A percentile compares a stretch with the other conserved stretches of the same genome.
phyloP scores from a whole-genome alignment of 164 flowering plant species.

The Liquidambar formosana region DNA sequence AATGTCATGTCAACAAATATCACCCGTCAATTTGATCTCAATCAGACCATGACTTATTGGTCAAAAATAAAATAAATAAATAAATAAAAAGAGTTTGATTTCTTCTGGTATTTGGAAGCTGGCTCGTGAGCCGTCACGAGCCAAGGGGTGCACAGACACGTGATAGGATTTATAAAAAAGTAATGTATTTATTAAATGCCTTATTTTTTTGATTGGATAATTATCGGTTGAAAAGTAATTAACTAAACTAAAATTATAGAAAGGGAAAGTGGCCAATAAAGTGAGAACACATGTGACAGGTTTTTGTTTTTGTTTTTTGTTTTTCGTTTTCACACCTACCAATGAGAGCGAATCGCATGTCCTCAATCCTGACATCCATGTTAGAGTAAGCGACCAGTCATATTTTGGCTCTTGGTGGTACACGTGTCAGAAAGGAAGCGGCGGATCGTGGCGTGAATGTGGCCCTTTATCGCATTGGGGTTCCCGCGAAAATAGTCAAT shows the following conservation, averaged over 20 bases:
- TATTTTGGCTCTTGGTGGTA: background rate
- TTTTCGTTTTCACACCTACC: background rate
- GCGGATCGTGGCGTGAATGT: constrained; percentile 17
- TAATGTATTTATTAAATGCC: too few species aligned
- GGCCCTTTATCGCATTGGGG: constrained; percentile 12
- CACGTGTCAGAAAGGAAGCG: constrained; percentile 20
- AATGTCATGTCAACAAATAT: too few species aligned
- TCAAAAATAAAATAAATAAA: too few species aligned
- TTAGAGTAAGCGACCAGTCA: background rate
- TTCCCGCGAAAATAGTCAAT: background rate
- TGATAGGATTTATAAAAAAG: constrained; percentile 10
- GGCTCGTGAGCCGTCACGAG: constrained; percentile 19
- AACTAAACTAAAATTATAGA: too few species aligned
- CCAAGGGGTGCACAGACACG: constrained; percentile 7
- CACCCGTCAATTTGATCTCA: too few species aligned
- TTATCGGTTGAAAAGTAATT: too few species aligned
- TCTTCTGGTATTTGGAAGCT: background rate
- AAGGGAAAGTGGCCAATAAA: background rate
- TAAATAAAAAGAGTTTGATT: too few species aligned
- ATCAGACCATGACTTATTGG: too few species aligned
- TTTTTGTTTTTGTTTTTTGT: background rate
- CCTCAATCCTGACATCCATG: background rate
- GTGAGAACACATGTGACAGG: background rate
- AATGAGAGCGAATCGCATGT: constrained; percentile 1
- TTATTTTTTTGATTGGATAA: too few species aligned